A percentile compares a stretch with the other conserved stretches of the same genome.
Conservation (phyloP, 73 alveolate genomes). For the Paramecium sexaurelia region DNA sequence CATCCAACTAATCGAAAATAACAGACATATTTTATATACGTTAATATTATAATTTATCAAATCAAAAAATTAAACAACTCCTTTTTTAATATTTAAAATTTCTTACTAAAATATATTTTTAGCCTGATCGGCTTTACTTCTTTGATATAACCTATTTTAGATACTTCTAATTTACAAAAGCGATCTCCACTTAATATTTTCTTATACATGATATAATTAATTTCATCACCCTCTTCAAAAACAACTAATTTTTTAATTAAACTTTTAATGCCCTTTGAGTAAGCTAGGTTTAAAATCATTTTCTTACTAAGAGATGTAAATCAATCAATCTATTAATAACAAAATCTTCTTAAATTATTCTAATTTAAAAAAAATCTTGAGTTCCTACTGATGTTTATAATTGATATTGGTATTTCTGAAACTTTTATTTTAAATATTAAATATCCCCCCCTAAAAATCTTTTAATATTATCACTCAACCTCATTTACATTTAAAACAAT, state of each 20-base stretch:
- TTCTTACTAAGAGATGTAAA: background rate
- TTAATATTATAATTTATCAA: slow-evolving; percentile 14
- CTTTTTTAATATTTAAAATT: slow-evolving; percentile 42
- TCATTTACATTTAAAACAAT: too few relatives aligned
- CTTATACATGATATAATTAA: slow-evolving; percentile 21
- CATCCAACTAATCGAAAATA: background rate
- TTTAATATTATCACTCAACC: too few relatives aligned
- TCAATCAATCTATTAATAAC: too few relatives aligned
- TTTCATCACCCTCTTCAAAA: slow-evolving; percentile 61
- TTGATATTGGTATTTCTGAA: too few relatives aligned
- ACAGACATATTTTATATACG: slow-evolving; percentile 32
- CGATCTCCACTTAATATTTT: slow-evolving; percentile 54
- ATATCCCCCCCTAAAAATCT: too few relatives aligned
- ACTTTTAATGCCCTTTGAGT: background rate
- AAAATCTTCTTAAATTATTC: too few relatives aligned
- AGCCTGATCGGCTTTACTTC: slow-evolving; percentile 34
- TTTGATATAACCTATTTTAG: slow-evolving; percentile 42
- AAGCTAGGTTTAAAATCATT: background rate
- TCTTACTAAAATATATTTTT: slow-evolving; percentile 37
- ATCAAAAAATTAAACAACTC: slow-evolving; percentile 56
- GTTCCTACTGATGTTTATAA: too few relatives aligned
- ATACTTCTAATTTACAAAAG: slow-evolving; percentile 39
- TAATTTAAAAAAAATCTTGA: too few relatives aligned
- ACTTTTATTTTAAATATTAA: too few relatives aligned
- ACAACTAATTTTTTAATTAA: background rate